phyloP scores from a whole-genome alignment of 202 grass and related monocot genomes.

The Saccharum hybrid region DNA sequence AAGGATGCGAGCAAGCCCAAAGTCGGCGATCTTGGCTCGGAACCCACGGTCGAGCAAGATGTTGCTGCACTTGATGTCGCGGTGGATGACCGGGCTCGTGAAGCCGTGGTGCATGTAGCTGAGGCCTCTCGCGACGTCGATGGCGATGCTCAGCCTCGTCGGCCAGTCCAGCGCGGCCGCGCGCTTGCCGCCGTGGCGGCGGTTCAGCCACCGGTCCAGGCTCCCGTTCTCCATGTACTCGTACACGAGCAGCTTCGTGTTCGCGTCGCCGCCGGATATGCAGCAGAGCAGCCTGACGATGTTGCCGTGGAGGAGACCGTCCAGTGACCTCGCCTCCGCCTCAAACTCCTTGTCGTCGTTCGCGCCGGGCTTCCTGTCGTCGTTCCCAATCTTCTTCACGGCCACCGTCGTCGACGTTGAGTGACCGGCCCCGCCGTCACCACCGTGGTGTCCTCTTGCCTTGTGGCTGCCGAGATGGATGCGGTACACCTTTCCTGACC shows the following conservation, averaged over 20 bases:
- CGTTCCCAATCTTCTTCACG: conserved; percentile 53
- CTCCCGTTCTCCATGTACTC: conserved; percentile 72
- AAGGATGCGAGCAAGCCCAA: conserved; percentile 68
- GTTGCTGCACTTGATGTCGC: conserved; percentile 74
- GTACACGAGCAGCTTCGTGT: conserved; percentile 59
- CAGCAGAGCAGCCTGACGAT: conserved; percentile 63
- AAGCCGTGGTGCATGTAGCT: conserved; percentile 68
- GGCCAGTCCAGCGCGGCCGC: conserved; percentile 50
- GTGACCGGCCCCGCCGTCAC: not conserved
- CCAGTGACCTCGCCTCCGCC: conserved; percentile 51
- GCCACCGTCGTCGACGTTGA: conserved; percentile 42
- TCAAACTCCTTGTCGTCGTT: conserved; percentile 53
- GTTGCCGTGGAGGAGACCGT: conserved; percentile 60
- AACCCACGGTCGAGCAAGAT: conserved; percentile 61
- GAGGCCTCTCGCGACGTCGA: conserved; percentile 51
- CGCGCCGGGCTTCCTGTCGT: not conserved
- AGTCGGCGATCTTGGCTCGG: conserved; percentile 67
- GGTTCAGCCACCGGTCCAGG: conserved; percentile 52
- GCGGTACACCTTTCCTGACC: conserved; percentile 57
- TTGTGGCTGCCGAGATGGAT: conserved; percentile 8
- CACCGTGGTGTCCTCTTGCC: too few relatives aligned
- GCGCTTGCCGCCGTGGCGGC: not conserved
- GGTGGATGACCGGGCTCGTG: conserved; percentile 57
- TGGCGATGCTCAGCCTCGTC: conserved; percentile 48
- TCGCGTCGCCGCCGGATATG: conserved; percentile 45